Percentiles rank a stretch among this genome's conserved stretches.
Conservation (phyloP, 768 basidiomycete species). For the Termitomyces sp. region DNA sequence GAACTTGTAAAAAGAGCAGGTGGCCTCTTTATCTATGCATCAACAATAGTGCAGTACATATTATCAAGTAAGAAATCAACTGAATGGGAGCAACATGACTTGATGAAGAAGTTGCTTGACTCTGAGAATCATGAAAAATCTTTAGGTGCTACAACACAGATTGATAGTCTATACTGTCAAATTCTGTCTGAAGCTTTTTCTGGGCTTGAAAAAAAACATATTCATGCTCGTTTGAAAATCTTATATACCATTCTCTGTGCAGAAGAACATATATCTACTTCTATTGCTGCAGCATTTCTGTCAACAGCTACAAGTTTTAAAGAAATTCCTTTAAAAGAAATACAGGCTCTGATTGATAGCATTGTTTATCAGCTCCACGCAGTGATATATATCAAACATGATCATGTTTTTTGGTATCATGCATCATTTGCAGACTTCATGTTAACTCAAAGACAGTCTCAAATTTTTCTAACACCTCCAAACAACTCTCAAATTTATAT, state of each 20-base stretch:
- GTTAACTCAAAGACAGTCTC: conserved; percentile 1
- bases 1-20: background rate
- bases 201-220: background rate
- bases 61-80: background rate
- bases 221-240: conserved; percentile 6
- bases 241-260: conserved; percentile 16
- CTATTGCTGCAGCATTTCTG: conserved; percentile 10
- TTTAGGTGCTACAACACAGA: background rate
- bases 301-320: background rate
- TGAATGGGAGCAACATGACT: background rate
- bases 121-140: background rate
- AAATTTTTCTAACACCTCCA: background rate
- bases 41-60: background rate
- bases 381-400: conserved; percentile 17
- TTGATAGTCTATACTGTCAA: background rate
- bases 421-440: conserved; percentile 21
- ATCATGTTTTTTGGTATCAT: conserved; percentile 1
- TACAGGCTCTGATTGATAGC: background rate
- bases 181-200: background rate
- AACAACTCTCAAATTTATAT: background rate
- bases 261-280: conserved; percentile 5
- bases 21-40: background rate
- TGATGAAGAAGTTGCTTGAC: background rate
- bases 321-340: background rate
- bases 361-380: conserved; percentile 15